These are phyloP conservation scores for Coemansia sp. DNA, from an alignment of 192 early-diverging fungal genomes.

Conservation along the genomic window DNA sequence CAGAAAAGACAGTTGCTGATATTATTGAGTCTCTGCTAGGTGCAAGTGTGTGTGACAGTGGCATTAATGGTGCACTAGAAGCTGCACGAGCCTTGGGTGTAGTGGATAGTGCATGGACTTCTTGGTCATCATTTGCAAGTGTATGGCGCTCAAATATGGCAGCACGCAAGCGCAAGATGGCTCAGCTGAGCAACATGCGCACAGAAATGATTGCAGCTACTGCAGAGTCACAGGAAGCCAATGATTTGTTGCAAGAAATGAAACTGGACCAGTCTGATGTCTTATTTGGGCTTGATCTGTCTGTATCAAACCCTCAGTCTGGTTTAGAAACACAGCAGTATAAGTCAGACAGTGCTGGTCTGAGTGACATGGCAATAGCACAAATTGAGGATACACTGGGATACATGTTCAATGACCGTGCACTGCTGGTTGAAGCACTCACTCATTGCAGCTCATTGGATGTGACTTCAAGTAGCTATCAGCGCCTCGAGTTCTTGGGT, in stretches of 20 bases:
- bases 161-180: constrained; percentile 16
- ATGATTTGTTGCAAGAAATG: constrained; percentile 25
- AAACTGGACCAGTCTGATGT: constrained; percentile 37
- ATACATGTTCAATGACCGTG: constrained; percentile 68
- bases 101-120: constrained; percentile 21
- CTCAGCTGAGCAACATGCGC: constrained; percentile 15
- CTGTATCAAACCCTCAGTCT: not conserved
- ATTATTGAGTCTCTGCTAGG: constrained; percentile 81
- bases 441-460: constrained; percentile 76
- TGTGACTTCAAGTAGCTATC: constrained; percentile 66
- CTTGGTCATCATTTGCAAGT: constrained; percentile 27
- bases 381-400: constrained; percentile 40
- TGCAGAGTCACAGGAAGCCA: not conserved
- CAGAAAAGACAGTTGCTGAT: constrained; percentile 84
- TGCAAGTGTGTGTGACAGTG: constrained; percentile 63
- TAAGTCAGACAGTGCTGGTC: not conserved
- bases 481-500: constrained; percentile 89
- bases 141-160: constrained; percentile 20
- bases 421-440: constrained; percentile 72
- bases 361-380: not conserved
- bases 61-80: constrained; percentile 53
- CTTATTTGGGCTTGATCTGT: constrained; percentile 4
- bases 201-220: constrained; percentile 1
- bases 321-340: not conserved
- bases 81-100: constrained; percentile 58